Evolutionary conservation across 2,329 filamentous ascomycete genomes (phyloP), one percentile per base, ranked within the genome.

Genomic region (Sclerotinia glacialis): DNA sequence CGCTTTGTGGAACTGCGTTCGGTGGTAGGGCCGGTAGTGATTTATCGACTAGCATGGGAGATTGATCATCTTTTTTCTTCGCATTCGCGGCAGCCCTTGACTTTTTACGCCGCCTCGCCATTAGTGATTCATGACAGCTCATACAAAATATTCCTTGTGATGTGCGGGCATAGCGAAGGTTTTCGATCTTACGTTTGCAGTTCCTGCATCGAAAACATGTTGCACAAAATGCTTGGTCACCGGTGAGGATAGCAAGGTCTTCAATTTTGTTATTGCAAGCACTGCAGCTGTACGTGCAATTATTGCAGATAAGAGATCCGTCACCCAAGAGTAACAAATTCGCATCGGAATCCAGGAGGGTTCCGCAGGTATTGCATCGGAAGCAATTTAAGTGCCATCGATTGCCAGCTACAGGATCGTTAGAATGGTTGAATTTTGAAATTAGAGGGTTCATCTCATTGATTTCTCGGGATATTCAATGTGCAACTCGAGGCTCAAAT

Each of bases 371-470:
- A 78, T 97, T 95, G 84, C 94, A 98, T 77, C 93, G 90, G 81
- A 99, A 99, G 83, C 95, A 99, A 81, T 97, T 91, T 76, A 99
- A 91, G 83, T 99, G 95, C 95, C 94, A 98, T 85, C 94, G 87
- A 78, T 96, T 95, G 70, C 93, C 93, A 78, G 94, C 93, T 97
- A 73, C 66, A 64, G 60, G 52, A 67, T 75, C 46, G 70, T 76
- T 67, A 77, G 75, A 59, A 56, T 67, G 23, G 23, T 64, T 46
- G 46, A 65, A 52, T 34, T 67, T 52, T 1, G 63, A 60, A 40
- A 54, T 65, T 34, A 65, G 40, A 54, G 63, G 53, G n/a, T 56
- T 55, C 50, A 64, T 53, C 49, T 66, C 49, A 56, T 52, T 50
- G 34, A 55, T 58, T 53, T 44, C 56, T 50, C 40, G 52, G 52